Percentiles rank a stretch among this genome's conserved stretches.
Conservation (phyloP, 2,329 filamentous ascomycete genomes). For the Cephalotrichum gorgonifer region DNA sequence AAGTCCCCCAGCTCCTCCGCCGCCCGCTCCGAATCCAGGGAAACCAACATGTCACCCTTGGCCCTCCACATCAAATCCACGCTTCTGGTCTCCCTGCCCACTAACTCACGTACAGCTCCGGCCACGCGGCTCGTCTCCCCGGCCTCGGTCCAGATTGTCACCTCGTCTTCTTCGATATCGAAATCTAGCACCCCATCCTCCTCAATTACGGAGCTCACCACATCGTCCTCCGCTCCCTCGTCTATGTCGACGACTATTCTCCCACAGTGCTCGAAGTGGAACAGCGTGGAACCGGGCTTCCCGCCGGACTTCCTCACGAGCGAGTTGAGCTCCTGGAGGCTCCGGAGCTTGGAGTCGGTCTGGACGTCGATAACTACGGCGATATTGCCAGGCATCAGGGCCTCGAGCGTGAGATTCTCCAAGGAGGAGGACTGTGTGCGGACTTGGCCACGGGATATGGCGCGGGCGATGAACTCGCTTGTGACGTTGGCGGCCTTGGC, state of each 20-base stretch:
- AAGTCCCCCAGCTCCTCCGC: slow-evolving; percentile 46
- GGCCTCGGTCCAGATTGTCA: slow-evolving; percentile 7
- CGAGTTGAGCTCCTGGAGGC: slow-evolving; percentile 61
- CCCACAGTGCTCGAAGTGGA: slow-evolving; percentile 77
- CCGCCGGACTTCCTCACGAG: slow-evolving; percentile 65
- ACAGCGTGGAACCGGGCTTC: slow-evolving; percentile 61
- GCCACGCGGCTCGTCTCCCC: slow-evolving; percentile 6
- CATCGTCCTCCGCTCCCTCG: slow-evolving; percentile 4
- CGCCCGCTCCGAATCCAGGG: slow-evolving; percentile 43
- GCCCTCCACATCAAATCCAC: slow-evolving; percentile 71
- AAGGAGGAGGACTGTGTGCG: slow-evolving; percentile 65
- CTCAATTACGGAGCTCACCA: slow-evolving; percentile 5
- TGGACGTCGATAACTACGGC: slow-evolving; percentile 78
- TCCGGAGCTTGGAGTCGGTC: slow-evolving; percentile 69
- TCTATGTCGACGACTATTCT: slow-evolving; percentile 54
- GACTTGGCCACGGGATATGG: slow-evolving; percentile 83
- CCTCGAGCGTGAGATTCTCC: slow-evolving; percentile 71
- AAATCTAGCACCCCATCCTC: slow-evolving; percentile 7
- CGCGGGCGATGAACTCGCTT: slow-evolving; percentile 73
- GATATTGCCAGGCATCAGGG: slow-evolving; percentile 65
- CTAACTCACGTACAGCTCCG: slow-evolving; percentile 17
- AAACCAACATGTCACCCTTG: slow-evolving; percentile 61
- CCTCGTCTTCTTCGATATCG: slow-evolving; percentile 6
- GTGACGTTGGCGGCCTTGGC: slow-evolving; percentile 80
- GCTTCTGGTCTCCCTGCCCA: slow-evolving; percentile 53